Conservation (phyloP, 768 basidiomycete species). For the Cytidiella melzeri region DNA sequence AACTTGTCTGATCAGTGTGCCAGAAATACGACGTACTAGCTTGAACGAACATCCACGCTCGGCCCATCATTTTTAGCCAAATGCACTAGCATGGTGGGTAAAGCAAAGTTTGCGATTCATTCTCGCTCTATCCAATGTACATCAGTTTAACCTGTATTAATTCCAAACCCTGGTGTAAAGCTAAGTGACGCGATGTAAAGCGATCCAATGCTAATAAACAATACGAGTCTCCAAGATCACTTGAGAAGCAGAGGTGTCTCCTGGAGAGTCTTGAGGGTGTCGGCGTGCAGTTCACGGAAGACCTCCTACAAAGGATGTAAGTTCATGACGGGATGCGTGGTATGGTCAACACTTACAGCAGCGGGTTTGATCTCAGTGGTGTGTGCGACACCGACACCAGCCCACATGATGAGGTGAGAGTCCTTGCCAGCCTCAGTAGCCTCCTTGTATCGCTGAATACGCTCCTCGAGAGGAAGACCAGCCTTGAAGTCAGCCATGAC, state of each 20-base stretch:
- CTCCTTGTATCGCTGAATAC: conserved; percentile 11
- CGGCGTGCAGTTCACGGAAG: conserved; percentile 11
- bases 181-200: no score
- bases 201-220: no score
- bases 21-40: no score
- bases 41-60: no score
- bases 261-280: conserved; percentile 7
- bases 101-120: no score
- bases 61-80: no score
- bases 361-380: conserved; percentile 13
- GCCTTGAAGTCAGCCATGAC: conserved; percentile 43
- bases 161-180: no score
- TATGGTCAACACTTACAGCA: conserved; percentile 3
- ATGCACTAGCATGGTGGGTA: no score
- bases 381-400: conserved; percentile 14
- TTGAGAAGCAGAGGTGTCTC: conserved; percentile 4
- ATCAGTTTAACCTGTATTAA: no score
- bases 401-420: conserved; percentile 15
- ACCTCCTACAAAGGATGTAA: conserved; percentile 5
- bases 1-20: no score
- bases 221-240: no score
- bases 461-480: conserved; percentile 13
- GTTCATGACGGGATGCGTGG: neutral
- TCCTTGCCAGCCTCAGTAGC: conserved; percentile 8
- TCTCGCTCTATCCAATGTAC: no score